Conservation (phyloP, 371 early-diverging fungal species). For the Blakeslea trispora region DNA sequence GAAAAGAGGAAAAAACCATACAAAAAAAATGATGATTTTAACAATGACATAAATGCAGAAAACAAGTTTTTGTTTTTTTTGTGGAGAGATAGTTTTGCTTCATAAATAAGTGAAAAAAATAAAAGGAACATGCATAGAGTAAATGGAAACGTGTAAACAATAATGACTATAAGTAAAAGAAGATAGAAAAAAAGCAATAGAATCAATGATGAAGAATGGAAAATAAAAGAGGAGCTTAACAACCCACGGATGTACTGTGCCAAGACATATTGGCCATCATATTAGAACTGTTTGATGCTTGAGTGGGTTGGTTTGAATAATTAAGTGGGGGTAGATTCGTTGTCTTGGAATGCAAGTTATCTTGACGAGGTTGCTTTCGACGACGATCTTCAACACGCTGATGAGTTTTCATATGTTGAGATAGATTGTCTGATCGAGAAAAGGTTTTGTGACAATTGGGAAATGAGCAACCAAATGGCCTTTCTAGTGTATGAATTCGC, state of each 20-base stretch:
- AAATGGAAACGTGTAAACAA: not conserved
- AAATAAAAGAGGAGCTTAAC: slow-evolving; percentile 16
- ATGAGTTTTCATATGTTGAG: slow-evolving; percentile 66
- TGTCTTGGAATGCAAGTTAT: slow-evolving; percentile 6
- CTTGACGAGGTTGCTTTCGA: slow-evolving; percentile 17
- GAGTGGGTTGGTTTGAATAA: not conserved
- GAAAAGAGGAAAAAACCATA: not conserved
- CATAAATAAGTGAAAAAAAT: too few relatives aligned
- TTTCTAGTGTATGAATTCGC: slow-evolving; percentile 83
- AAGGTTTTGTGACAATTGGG: slow-evolving; percentile 78
- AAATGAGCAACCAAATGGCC: slow-evolving; percentile 71
- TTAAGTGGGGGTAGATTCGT: too few relatives aligned
- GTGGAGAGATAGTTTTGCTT: too few relatives aligned
- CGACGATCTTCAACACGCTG: slow-evolving; percentile 45
- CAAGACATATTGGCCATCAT: slow-evolving; percentile 25
- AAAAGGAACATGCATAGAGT: too few relatives aligned
- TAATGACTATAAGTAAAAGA: not conserved
- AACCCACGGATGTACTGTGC: slow-evolving; percentile 30
- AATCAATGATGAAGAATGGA: slow-evolving; percentile 3
- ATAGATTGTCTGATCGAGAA: slow-evolving; percentile 76
- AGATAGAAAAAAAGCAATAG: slow-evolving; percentile 2
- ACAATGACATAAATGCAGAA: not conserved
- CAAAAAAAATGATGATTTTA: slow-evolving; percentile 1
- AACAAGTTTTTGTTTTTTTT: too few relatives aligned
- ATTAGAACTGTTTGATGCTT: slow-evolving; percentile 4